Base-by-base conservation (phyloP, 2,329 filamentous ascomycete genomes). In the Cylindrodendrum hubeiense region DNA sequence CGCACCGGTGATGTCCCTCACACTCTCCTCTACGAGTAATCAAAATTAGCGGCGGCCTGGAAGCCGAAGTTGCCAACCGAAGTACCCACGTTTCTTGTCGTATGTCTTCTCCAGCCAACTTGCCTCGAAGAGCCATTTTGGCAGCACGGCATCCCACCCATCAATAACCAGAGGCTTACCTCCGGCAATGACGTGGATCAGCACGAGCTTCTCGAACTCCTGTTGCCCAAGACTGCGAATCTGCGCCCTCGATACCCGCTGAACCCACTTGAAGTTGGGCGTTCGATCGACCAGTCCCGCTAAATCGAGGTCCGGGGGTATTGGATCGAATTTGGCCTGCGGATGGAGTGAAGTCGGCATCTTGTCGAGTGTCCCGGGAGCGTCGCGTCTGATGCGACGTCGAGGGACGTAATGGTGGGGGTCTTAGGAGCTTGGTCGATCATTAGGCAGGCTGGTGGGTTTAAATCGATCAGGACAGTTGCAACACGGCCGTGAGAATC, bases 91-190 rank as follows among this genome's bases (percentile, higher is more conserved):
- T 79, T 97, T 96, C 71, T 91, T 91, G 70, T 94, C 90, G 76
- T 93, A 90, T 34, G 92, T 92, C 58, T 89, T 85, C 75, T 92
- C 90, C 37, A 99, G 83, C 95, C 95, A 99, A 60, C 89, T 85
- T 7, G 86, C 84, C 44, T 90, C 93, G 79, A 98, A 98, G 0
- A 97, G 88, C 80, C 89, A 89, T 46, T 88, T 87, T 55, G 96
- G 92, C 44, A 98, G 81, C 30, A 88, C 85, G 37, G 89, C 84
- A 67, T 97, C 88, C 85, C 96, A 98, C 19, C 94, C 94, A 75
- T 97, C 94, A 59, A 99, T 92, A 12, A 98, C 93, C 7, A 99
- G 84, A 2, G 96, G 96, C 71, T 94, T 94, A 3, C 96, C 96
- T 26, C 91, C 91, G 52, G 91, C 85, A 55, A 98, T 90, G 17